Conservation (phyloP, 768 basidiomycete genomes). For the Rhodotorula paludigena region DNA sequence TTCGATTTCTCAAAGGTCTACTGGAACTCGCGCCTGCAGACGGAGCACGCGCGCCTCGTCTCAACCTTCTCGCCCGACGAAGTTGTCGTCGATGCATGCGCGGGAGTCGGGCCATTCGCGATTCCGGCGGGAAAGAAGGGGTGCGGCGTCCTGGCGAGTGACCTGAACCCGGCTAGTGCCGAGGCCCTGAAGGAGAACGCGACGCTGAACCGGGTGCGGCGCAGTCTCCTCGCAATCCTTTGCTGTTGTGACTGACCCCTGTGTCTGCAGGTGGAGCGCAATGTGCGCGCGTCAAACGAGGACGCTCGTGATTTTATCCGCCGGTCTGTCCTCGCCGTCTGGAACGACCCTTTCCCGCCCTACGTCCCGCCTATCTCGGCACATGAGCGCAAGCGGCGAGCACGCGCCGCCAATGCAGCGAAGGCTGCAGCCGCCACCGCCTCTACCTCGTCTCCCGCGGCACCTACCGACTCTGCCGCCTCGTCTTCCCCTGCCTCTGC, state of each 20-base stretch:
- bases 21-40: constrained; percentile 93
- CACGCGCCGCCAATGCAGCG: not conserved
- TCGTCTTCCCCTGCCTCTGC: not conserved
- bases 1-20: constrained; percentile 96
- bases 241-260: not conserved
- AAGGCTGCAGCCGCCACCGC: not conserved
- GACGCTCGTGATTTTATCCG: constrained; percentile 86
- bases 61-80: constrained; percentile 61
- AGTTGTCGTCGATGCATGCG: constrained; percentile 87
- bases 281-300: constrained; percentile 67
- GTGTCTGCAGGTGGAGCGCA: constrained; percentile 58
- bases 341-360: constrained; percentile 64
- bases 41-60: constrained; percentile 84
- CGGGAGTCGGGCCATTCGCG: constrained; percentile 95
- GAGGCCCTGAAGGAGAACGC: constrained; percentile 72
- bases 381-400: constrained; percentile 25
- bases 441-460: not conserved
- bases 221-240: constrained; percentile 6
- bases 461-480: not conserved
- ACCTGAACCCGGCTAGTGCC: constrained; percentile 83
- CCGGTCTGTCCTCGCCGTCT: constrained; percentile 54
- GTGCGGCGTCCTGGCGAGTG: constrained; percentile 75
- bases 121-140: constrained; percentile 89
- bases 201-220: constrained; percentile 65
- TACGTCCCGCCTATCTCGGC: constrained; percentile 20